These are phyloP conservation scores for Chlamydomonas sphaeroides DNA, from an alignment of 139 green algal species.

Conservation along the genomic window DNA sequence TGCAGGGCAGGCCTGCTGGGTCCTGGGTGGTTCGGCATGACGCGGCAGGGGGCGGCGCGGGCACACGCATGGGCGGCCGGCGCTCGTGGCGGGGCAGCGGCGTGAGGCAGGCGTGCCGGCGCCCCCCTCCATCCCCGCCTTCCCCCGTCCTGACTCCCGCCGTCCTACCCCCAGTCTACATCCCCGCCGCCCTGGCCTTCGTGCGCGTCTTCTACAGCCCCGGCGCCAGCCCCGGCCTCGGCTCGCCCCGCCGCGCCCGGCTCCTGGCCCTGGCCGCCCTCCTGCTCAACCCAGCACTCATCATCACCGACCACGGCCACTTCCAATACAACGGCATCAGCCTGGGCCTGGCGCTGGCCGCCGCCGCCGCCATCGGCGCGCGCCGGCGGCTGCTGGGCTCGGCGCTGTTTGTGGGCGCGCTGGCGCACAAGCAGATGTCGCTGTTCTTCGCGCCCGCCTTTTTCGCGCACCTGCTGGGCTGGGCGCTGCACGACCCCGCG, in stretches of 20 bases:
- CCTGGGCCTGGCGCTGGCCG: constrained; percentile 48
- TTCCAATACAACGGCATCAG: constrained; percentile 88
- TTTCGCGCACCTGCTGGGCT: constrained; percentile 93
- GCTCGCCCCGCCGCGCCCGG: neutral
- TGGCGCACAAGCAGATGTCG: constrained; percentile 97
- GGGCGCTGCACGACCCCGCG: constrained; percentile 65
- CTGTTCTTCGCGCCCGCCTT: constrained; percentile 97
- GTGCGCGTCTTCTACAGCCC: constrained; percentile 34
- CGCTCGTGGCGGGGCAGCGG: too few species aligned
- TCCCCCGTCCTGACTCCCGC: too few species aligned
- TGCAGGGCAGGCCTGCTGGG: too few species aligned
- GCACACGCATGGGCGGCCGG: too few species aligned
- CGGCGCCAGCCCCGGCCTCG: neutral
- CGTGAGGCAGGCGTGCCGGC: too few species aligned
- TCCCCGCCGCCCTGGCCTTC: constrained; percentile 73
- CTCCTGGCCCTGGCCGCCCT: constrained; percentile 53
- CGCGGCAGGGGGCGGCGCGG: too few species aligned
- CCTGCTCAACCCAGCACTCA: constrained; percentile 83
- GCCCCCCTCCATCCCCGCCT: too few species aligned
- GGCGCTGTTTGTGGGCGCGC: constrained; percentile 80
- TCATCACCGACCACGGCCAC: constrained; percentile 98
- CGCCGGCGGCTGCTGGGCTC: constrained; percentile 56
- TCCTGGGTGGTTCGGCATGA: too few species aligned
- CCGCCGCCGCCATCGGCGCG: constrained; percentile 29
- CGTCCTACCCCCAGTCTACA: constrained; percentile 73